phyloP scores from a whole-genome alignment of 139 green algal genomes.

The Trebouxia sp. region DNA sequence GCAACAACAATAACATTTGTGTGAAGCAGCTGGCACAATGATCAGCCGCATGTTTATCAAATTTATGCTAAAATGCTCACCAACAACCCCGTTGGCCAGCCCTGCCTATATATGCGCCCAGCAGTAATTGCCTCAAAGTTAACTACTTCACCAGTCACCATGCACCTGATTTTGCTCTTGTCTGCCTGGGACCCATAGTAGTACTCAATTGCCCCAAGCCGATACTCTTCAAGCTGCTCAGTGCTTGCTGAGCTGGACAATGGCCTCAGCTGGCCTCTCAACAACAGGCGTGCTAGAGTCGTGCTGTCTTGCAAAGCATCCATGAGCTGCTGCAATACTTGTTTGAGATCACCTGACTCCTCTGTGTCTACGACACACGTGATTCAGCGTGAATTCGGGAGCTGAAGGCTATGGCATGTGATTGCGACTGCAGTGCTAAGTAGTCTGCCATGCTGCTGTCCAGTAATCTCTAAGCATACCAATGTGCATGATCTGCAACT shows the following conservation, averaged over 20 bases:
- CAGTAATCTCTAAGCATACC: too few species aligned
- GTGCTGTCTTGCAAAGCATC: slow-evolving; percentile 1
- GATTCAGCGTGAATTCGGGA: too few species aligned
- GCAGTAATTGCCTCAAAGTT: slow-evolving; percentile 17
- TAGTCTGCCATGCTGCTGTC: too few species aligned
- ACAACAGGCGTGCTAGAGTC: slow-evolving; percentile 14
- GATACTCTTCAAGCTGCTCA: slow-evolving; percentile 12
- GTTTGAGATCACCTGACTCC: neutral
- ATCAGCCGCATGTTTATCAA: slow-evolving; percentile 1
- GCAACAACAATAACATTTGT: too few species aligned
- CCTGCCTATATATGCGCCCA: slow-evolving; percentile 20
- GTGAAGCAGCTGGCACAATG: too few species aligned
- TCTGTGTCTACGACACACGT: neutral
- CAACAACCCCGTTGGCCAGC: slow-evolving; percentile 14
- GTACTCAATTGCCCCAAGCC: slow-evolving; percentile 14
- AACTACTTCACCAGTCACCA: slow-evolving; percentile 17
- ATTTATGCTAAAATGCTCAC: slow-evolving; percentile 18
- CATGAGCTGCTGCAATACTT: neutral
- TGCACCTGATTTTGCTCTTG: too few species aligned
- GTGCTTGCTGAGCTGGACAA: slow-evolving; percentile 18
- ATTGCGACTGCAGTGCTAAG: too few species aligned
- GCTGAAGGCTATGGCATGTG: too few species aligned
- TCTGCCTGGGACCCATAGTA: slow-evolving; percentile 12
- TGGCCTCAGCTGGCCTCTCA: neutral
- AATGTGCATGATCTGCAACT: too few species aligned